These are phyloP conservation scores for Mollisiaceae sp. DNA, from an alignment of 2,329 filamentous ascomycete species.

Conservation along the genomic window DNA sequence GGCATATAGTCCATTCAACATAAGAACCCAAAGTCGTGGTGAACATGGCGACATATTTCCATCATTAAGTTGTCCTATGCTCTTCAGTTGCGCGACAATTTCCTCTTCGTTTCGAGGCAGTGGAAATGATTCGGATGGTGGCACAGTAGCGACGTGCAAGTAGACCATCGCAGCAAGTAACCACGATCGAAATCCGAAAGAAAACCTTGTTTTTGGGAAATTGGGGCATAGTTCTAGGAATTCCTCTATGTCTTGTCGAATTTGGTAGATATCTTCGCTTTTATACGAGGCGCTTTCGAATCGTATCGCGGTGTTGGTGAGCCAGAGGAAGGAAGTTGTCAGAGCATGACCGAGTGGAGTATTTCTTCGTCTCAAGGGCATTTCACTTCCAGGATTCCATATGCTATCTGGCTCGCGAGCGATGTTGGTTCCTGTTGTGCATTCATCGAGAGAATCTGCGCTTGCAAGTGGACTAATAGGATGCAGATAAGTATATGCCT, in stretches of 20 bases:
- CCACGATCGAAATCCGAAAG: slow-evolving; percentile 4
- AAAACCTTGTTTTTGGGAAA: not conserved
- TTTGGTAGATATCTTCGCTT: not conserved
- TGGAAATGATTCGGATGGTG: not conserved
- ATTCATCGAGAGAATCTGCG: not conserved
- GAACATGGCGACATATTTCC: not conserved
- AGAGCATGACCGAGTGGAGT: not conserved
- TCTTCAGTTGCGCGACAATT: not conserved
- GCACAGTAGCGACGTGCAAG: not conserved
- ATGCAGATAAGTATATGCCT: not conserved
- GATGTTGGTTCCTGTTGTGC: not conserved
- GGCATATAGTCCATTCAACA: slow-evolving; percentile 1
- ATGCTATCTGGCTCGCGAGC: not conserved
- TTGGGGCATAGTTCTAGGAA: not conserved
- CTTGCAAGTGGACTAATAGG: not conserved
- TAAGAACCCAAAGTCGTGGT: not conserved
- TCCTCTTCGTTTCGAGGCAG: not conserved
- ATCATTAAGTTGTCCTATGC: not conserved
- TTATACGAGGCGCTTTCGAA: slow-evolving; percentile 1
- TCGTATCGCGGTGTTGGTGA: not conserved
- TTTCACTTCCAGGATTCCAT: not conserved
- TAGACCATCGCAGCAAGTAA: not conserved
- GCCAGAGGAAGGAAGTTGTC: not conserved
- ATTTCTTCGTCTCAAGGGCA: not conserved
- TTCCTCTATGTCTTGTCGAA: slow-evolving; percentile 2